A percentile compares a stretch with the other conserved stretches of the same genome.
phyloP scores from a whole-genome alignment of 352 stramenopile species.

The Globisporangium carolinianum region DNA sequence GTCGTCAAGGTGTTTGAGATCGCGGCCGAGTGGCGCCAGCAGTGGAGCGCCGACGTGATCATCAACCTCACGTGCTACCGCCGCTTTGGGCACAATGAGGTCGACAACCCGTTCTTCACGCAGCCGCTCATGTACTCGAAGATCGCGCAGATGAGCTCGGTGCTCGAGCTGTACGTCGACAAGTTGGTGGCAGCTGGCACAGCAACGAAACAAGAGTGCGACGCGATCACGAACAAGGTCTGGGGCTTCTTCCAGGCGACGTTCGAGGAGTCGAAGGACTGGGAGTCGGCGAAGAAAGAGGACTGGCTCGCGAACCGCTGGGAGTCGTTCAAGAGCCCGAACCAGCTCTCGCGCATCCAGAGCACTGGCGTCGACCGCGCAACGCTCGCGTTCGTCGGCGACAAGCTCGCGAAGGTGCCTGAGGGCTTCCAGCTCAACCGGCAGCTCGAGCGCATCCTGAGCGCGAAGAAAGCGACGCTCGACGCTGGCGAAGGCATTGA shows the following conservation, averaged over 20 bases:
- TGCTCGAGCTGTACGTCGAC: constrained; percentile 87
- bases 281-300: constrained; percentile 81
- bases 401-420: constrained; percentile 75
- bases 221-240: constrained; percentile 85
- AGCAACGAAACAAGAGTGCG: constrained; percentile 77
- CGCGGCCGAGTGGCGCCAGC: constrained; percentile 69
- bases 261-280: constrained; percentile 92
- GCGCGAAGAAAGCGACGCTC: constrained; percentile 74
- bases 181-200: constrained; percentile 36
- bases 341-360: constrained; percentile 88
- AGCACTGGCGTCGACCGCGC: constrained; percentile 92
- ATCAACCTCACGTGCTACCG: constrained; percentile 98
- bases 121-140: constrained; percentile 97
- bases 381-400: constrained; percentile 88
- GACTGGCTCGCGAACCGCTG: constrained; percentile 95
- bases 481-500: constrained; percentile 76
- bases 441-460: constrained; percentile 93
- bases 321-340: constrained; percentile 95
- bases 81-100: constrained; percentile 97
- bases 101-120: constrained; percentile 98
- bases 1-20: constrained; percentile 89
- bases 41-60: constrained; percentile 90
- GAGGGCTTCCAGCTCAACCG: constrained; percentile 89
- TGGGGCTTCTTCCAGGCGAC: constrained; percentile 87
- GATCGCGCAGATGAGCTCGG: constrained; percentile 90